A percentile compares a stretch with the other conserved stretches of the same genome.
phyloP scores from a whole-genome alignment of 345 rosid species.

The Eucalyptus tenuipes region DNA sequence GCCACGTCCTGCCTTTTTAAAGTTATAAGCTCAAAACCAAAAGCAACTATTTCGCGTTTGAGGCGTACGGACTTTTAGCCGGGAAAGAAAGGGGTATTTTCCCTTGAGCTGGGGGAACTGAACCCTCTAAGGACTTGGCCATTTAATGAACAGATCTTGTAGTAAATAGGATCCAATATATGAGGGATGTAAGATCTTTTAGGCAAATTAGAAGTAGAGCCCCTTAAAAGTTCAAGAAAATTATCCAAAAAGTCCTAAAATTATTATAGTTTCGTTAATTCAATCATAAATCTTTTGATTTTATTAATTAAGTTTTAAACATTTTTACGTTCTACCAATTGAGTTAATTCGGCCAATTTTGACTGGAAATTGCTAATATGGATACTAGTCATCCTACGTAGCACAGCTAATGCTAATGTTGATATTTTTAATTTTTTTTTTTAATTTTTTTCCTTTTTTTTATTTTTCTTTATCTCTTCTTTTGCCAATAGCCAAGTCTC shows the following conservation, averaged over 20 bases:
- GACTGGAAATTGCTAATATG: rapidly evolving
- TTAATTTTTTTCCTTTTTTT: rapidly evolving
- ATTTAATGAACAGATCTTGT: background rate
- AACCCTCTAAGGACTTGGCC: background rate
- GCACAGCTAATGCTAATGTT: too few relatives aligned
- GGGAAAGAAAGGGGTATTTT: background rate
- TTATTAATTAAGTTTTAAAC: too few relatives aligned
- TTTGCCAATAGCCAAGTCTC: too few relatives aligned
- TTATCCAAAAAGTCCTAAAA: too few relatives aligned
- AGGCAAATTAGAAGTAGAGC: background rate
- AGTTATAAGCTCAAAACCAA: background rate
- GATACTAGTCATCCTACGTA: too few relatives aligned
- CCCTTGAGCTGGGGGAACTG: background rate
- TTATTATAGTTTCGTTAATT: too few relatives aligned
- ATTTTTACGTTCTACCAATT: too few relatives aligned
- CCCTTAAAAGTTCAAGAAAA: background rate
- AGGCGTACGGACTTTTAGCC: background rate
- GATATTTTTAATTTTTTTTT: too few relatives aligned
- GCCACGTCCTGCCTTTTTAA: background rate
- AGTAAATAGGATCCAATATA: background rate
- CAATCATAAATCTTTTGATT: too few relatives aligned
- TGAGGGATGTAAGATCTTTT: background rate
- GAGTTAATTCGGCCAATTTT: too few relatives aligned
- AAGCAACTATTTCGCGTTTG: background rate
- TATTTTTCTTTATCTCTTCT: too few relatives aligned